Conservation (phyloP, 2,329 filamentous ascomycete genomes). For the Neobulgaria alba region DNA sequence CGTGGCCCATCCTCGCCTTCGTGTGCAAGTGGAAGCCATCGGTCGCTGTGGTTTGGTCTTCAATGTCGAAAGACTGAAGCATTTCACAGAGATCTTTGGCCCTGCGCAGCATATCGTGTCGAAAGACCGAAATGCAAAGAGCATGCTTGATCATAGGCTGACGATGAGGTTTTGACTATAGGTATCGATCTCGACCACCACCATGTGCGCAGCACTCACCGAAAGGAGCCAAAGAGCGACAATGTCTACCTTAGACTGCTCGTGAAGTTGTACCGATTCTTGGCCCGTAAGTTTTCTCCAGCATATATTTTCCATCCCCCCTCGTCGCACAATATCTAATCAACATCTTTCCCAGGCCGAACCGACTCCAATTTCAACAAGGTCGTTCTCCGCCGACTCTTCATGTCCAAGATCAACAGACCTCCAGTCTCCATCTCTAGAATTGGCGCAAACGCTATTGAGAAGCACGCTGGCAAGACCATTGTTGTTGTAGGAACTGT, state of each 20-base stretch:
- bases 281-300: slow-evolving; percentile 66
- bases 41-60: slow-evolving; percentile 12
- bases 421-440: slow-evolving; percentile 90
- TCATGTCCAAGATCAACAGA: slow-evolving; percentile 98
- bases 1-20: slow-evolving; percentile 28
- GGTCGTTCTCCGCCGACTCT: slow-evolving; percentile 91
- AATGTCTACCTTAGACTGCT: slow-evolving; percentile 96
- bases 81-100: slow-evolving; percentile 16
- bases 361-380: slow-evolving; percentile 99
- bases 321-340: slow-evolving; percentile 5
- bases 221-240: slow-evolving; percentile 94
- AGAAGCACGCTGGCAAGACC: slow-evolving; percentile 65
- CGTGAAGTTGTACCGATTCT: slow-evolving; percentile 97
- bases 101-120: slow-evolving; percentile 28
- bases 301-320: too few species aligned
- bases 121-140: slow-evolving; percentile 37
- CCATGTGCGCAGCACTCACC: slow-evolving; percentile 67
- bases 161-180: slow-evolving; percentile 44
- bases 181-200: slow-evolving; percentile 66
- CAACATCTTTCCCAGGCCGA: slow-evolving; percentile 52
- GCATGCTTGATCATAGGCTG: slow-evolving; percentile 60
- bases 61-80: slow-evolving; percentile 14
- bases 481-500: slow-evolving; percentile 90
- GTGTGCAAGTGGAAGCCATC: slow-evolving; percentile 29
- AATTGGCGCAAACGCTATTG: slow-evolving; percentile 65